phyloP scores from a whole-genome alignment of 768 basidiomycete species.

The Pleurotus citrinopileatus region DNA sequence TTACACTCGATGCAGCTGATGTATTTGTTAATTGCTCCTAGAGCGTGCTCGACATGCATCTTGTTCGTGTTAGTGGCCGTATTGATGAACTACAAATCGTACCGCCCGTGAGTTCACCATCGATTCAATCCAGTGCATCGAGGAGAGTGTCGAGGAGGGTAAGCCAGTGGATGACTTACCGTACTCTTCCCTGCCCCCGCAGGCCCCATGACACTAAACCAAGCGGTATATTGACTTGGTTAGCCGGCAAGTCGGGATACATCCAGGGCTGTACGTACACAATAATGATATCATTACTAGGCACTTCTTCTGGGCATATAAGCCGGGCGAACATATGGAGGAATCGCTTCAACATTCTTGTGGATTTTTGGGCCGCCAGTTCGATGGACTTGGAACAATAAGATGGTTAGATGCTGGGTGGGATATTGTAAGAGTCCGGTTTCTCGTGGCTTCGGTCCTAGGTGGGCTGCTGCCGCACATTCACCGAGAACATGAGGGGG shows the following conservation, averaged over 20 bases:
- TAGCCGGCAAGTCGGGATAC: background rate
- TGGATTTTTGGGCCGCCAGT: background rate
- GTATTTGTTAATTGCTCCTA: background rate
- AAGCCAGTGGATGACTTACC: constrained; percentile 5
- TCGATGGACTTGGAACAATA: background rate
- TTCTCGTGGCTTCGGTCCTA: background rate
- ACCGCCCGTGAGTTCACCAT: background rate
- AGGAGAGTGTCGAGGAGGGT: background rate
- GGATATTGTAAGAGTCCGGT: background rate
- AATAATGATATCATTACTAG: constrained; percentile 10
- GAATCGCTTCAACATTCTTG: constrained; percentile 1
- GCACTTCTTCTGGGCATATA: constrained; percentile 10
- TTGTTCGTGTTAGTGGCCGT: constrained; percentile 5
- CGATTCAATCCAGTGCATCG: background rate
- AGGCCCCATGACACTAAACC: constrained; percentile 12
- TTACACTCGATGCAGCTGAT: constrained; percentile 6
- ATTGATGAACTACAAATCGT: constrained; percentile 8
- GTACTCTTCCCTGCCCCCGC: constrained; percentile 14
- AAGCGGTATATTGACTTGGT: background rate
- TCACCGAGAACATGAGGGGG: constrained; percentile 7
- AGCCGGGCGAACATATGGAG: constrained; percentile 9
- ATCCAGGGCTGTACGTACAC: constrained; percentile 7
- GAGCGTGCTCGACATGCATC: constrained; percentile 7
- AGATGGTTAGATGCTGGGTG: background rate
- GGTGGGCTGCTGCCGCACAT: constrained; percentile 3